Percentiles rank a stretch among this genome's conserved stretches.
phyloP scores from a whole-genome alignment of 2,329 filamentous ascomycete species.

The Diplodia intermedia region DNA sequence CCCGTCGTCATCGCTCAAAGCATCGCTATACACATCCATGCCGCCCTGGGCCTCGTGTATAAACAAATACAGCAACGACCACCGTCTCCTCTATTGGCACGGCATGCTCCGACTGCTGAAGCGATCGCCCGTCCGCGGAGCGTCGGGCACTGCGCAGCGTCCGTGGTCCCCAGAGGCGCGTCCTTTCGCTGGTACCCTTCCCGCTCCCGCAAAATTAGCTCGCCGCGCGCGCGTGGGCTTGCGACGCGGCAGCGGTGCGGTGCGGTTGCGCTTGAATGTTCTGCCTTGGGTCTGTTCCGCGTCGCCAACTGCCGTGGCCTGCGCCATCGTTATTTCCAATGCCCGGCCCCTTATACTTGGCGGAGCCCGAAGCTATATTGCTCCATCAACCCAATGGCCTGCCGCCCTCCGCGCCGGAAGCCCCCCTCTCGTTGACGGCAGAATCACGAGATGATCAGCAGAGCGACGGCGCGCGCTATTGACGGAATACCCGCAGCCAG shows the following conservation, averaged over 20 bases:
- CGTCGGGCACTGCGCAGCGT: neutral
- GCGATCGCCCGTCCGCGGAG: neutral
- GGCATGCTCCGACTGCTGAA: neutral
- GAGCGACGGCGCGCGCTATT: constrained; percentile 12
- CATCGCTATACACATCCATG: constrained; percentile 20
- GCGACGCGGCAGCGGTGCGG: too few relatives aligned
- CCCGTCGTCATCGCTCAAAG: constrained; percentile 13
- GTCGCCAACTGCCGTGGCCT: neutral
- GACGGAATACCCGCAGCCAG: constrained; percentile 10
- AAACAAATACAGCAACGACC: constrained; percentile 19
- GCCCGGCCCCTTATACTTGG: constrained; percentile 1
- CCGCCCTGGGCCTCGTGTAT: neutral
- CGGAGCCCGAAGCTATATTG: constrained; percentile 7
- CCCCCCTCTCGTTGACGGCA: neutral
- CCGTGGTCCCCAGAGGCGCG: neutral
- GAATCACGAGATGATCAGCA: constrained; percentile 23
- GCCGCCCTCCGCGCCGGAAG: too few relatives aligned
- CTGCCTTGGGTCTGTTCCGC: neutral
- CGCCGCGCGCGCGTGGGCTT: too few relatives aligned
- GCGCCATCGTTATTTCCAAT: neutral
- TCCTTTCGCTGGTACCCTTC: constrained; percentile 15
- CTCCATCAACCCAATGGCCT: constrained; percentile 6
- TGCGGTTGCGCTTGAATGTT: neutral
- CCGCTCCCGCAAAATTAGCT: constrained; percentile 30
- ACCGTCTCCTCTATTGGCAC: neutral